A percentile compares a stretch with the other conserved stretches of the same genome.
Conservation (phyloP, 164 flowering plant genomes). For the Berberis vulgaris region DNA sequence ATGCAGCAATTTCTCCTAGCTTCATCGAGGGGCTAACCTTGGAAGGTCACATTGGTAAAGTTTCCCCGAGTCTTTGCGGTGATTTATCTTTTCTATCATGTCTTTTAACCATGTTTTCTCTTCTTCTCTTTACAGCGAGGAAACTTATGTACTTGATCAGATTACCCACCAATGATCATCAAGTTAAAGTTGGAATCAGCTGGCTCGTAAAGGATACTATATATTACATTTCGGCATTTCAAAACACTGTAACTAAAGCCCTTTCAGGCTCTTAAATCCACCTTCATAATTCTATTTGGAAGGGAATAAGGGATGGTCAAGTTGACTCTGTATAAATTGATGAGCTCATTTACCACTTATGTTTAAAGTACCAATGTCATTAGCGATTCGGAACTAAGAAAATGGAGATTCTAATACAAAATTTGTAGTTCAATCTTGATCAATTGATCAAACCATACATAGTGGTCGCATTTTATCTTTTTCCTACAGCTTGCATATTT, state of each 20-base stretch:
- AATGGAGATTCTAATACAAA: no score
- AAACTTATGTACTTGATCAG: constrained; percentile 78
- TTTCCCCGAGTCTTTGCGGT: constrained; percentile 32
- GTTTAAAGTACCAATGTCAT: no score
- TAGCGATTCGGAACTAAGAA: no score
- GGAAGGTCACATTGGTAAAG: constrained; percentile 84
- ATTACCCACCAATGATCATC: constrained; percentile 89
- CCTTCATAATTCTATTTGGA: no score
- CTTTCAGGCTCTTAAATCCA: constrained; percentile 22
- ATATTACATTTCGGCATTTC: constrained; percentile 64
- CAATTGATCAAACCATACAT: no score
- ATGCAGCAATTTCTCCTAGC: constrained; percentile 86
- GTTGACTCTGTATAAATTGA: no score
- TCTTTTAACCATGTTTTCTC: constrained; percentile 1
- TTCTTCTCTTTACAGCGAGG: constrained; percentile 53
- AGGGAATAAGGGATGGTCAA: no score
- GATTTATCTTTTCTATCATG: not conserved
- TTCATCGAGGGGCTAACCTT: constrained; percentile 83
- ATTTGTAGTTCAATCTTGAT: no score
- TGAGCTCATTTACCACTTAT: no score
- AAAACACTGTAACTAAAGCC: constrained; percentile 51
- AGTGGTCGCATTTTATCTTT: no score
- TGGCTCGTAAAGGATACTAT: constrained; percentile 79
- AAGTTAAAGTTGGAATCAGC: constrained; percentile 81
- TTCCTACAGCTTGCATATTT: no score